Conservation (phyloP, 345 rosid species). For the Salix koriyanagi region DNA sequence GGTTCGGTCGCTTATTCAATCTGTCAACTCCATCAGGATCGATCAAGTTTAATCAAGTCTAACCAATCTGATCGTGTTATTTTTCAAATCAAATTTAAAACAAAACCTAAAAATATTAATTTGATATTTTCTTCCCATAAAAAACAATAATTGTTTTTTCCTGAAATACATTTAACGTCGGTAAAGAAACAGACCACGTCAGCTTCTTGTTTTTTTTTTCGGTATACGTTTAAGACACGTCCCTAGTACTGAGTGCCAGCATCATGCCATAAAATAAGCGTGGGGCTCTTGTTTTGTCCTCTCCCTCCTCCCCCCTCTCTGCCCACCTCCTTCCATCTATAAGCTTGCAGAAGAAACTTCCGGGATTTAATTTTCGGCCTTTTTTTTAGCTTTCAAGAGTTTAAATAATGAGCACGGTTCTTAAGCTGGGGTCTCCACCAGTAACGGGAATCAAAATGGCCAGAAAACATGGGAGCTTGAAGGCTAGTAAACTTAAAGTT, state of each 20-base stretch:
- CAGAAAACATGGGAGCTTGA: neutral
- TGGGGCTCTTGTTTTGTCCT: neutral
- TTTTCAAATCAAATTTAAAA: too few relatives aligned
- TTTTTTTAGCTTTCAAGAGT: neutral
- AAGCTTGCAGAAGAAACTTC: neutral
- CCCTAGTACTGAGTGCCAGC: neutral
- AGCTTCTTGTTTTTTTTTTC: too few relatives aligned
- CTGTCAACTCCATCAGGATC: too few relatives aligned
- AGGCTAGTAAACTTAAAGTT: neutral
- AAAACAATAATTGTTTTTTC: too few relatives aligned
- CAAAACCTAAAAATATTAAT: too few relatives aligned
- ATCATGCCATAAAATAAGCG: neutral
- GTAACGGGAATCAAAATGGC: neutral
- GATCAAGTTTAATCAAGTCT: too few relatives aligned
- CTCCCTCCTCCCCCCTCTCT: neutral
- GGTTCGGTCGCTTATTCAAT: too few relatives aligned
- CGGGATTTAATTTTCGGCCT: neutral
- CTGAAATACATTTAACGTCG: too few relatives aligned
- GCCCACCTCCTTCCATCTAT: neutral
- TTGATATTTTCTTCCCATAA: too few relatives aligned
- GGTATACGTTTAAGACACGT: neutral
- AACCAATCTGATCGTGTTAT: too few relatives aligned
- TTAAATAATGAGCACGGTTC: neutral
- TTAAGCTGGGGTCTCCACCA: conserved; percentile 19
- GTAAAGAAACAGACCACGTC: too few relatives aligned